phyloP scores from a whole-genome alignment of 345 rosid species.

The Clausena lansium region DNA sequence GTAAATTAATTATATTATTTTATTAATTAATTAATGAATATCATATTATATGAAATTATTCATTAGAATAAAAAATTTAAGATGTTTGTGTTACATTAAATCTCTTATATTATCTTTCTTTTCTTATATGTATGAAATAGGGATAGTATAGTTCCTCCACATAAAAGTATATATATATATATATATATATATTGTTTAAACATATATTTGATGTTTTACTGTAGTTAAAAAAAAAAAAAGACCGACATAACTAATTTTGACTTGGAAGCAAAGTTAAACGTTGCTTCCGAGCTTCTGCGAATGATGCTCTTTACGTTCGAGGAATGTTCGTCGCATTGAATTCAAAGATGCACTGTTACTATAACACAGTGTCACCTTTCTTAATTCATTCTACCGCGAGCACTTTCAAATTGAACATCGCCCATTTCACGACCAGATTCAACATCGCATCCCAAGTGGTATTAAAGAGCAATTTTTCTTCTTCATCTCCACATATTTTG shows the following conservation, averaged over 20 bases:
- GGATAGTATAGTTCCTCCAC: too few species aligned
- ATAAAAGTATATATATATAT: too few species aligned
- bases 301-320: neutral
- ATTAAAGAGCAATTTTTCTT: neutral
- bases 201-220: too few species aligned
- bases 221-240: too few species aligned
- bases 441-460: neutral
- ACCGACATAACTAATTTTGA: neutral
- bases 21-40: too few species aligned
- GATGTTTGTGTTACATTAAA: too few species aligned
- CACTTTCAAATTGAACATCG: neutral
- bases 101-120: too few species aligned
- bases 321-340: slow-evolving; percentile 22
- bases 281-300: neutral
- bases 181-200: too few species aligned
- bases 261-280: neutral
- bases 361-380: neutral
- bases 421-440: slow-evolving; percentile 20
- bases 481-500: neutral
- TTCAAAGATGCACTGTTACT: slow-evolving; percentile 18
- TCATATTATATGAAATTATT: too few species aligned
- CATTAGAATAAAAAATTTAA: too few species aligned
- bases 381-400: neutral
- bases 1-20: too few species aligned
- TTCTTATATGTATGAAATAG: too few species aligned